Base-by-base conservation (phyloP, 352 stramenopile species). In the Globisporangium okanoganense region DNA sequence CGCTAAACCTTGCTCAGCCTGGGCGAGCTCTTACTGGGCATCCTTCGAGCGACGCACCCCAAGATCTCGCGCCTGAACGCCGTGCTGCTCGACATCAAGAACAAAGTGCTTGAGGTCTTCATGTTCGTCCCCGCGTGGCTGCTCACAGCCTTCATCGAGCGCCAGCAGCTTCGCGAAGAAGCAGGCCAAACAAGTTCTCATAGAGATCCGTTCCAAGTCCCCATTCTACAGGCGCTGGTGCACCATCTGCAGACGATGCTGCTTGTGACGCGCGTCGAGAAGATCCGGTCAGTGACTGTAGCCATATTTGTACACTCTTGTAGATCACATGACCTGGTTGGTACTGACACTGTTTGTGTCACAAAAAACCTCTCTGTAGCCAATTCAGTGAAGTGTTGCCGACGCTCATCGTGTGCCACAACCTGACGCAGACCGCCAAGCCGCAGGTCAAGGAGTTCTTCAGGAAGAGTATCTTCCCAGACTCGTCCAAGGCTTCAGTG, bases 381-480 rank as follows among this genome's bases (percentile, higher is more conserved):
- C 56, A 72, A 22, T 24, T 76, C 5, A 76, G 74, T 22, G 72
- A 82, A 6, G 70, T 91, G 50, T 69, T 87, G 14, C 78, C 79
- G n/a, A 72, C 72, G 13, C 56, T 91, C 18, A 74, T 88, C 29
- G 70, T 86, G n/a, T 89, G 79, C 48, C 73, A 87, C 49, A 84
- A 85, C 41, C 66, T 91, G 48, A 82, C 76, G 0, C 74, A 70
- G 27, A 73, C 69, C 14, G 66, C 63, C 12, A 61, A 74, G 22
- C 56, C 52, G 1, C 25, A 44, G 3, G 72, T 81, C 48, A 52
- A 69, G 20, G 20, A 10, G 29, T 83, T 76, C 50, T 88, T 92
- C 67, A 72, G 71, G 49, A 36, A 59, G 2, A 49, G 66, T 31
- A 61, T 91, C 31, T 65, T 89, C 27, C 66, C 51, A 16, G 33